These are phyloP conservation scores for Trichosporon ovoides DNA, from an alignment of 1,284 basidiomycete genomes.

Conservation along the genomic window DNA sequence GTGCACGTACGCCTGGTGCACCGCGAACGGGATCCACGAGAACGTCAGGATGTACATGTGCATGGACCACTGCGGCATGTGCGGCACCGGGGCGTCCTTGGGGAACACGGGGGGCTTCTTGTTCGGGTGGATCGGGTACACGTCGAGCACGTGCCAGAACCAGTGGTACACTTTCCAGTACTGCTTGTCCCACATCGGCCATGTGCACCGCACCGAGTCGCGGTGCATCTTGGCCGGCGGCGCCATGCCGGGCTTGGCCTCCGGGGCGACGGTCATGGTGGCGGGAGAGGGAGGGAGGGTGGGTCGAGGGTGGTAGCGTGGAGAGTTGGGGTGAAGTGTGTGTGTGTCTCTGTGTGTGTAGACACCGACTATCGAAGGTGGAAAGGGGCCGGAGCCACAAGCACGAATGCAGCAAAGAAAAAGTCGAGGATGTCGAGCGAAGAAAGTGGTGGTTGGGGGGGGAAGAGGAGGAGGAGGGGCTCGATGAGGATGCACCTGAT, in stretches of 20 bases:
- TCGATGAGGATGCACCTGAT: no score
- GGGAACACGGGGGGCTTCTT: background rate
- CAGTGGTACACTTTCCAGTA: background rate
- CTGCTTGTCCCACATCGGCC: background rate
- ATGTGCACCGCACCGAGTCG: constrained; percentile 3
- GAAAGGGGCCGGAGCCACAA: no score
- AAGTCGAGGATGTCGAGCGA: background rate
- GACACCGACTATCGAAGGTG: no score
- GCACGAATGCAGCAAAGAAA: no score
- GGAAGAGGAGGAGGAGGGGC: background rate
- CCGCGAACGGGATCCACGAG: background rate
- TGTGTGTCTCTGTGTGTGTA: no score
- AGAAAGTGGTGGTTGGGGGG: background rate
- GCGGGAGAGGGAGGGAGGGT: no score
- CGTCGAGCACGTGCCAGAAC: constrained; percentile 3
- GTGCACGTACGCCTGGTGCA: constrained; percentile 2
- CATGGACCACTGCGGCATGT: constrained; percentile 7
- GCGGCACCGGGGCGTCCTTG: constrained; percentile 2
- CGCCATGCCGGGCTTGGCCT: background rate
- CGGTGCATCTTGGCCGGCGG: background rate
- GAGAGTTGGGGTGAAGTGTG: no score
- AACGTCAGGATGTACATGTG: constrained; percentile 5
- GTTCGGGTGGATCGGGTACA: background rate
- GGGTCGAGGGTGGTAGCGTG: no score
- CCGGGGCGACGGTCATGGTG: background rate